Base-by-base conservation (phyloP, 345 rosid genomes). In the Brassica rapa region DNA sequence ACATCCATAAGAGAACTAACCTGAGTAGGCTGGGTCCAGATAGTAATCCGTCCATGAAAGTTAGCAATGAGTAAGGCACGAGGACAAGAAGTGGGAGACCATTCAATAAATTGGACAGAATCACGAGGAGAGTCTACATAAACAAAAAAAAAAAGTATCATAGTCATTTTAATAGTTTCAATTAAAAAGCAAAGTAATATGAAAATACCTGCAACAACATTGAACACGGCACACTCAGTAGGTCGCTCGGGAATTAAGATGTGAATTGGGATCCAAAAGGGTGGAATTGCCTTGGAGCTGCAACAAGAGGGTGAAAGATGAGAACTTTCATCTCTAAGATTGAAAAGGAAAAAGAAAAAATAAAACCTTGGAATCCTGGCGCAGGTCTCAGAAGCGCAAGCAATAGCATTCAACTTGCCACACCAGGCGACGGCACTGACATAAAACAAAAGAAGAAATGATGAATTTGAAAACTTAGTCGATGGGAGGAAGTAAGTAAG, bases 251-350 rank as follows among this genome's bases (percentile, higher is more conserved):
- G 98, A 76, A 95, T 90, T 76, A 95, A 88, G 80, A 91, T 88
- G 78, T 95, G 98, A 77, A 95, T 90, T 37, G 99, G 99, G 71
- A 95, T 95, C 99, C 99, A 95, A 83, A 95, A 95, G 11, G 99
- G 98, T 43, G 96, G 82, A 73, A 87, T 95, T 11, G 98, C 90
- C 78, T 77, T 90, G 23, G 99, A 95, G 84, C 99, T 95, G 72
- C 80, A 7, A 8, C 8, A 87, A 46, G 55, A 51, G 6, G 14
- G n/a, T 4, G 49, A 8, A 41, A 62, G 23, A 14, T 25, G 12
- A 53, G 8, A 75, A 55, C 8, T 8, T 51, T 8, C 30, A 8
- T 66, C 71, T n/a, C n/a, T 59, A 1, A 10, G 53, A 75, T 8
- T 15, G 6, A 53, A 51, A 46, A 46, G 53, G 14, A 46, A n/a